Evolutionary conservation across 495 filamentous ascomycete species (phyloP).

Genomic region (Cairneyella variabilis): DNA sequence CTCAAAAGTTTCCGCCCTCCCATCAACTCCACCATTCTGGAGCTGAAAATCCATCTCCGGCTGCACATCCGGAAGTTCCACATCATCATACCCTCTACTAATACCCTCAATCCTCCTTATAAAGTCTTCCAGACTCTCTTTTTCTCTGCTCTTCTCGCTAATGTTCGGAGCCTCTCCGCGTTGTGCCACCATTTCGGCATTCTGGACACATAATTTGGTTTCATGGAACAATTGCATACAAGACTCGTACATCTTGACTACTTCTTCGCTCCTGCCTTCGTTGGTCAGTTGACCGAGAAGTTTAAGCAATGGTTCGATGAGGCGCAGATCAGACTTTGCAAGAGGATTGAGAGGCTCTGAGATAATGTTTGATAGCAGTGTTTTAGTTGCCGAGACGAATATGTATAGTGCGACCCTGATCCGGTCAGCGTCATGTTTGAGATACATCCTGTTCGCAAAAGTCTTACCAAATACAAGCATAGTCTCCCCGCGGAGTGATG

Average conservation of each 20-base stretch:
- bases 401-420: conserved; percentile 90
- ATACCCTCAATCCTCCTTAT: conserved; percentile 16
- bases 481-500: conserved; percentile 90
- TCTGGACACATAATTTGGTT: conserved; percentile 2
- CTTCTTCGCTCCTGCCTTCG: conserved; percentile 9
- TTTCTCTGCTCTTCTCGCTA: neutral
- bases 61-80: neutral
- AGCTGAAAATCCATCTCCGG: neutral
- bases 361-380: conserved; percentile 89
- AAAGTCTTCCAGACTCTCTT: conserved; percentile 20
- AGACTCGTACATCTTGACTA: conserved; percentile 11
- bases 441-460: neutral
- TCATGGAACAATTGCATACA: conserved; percentile 1
- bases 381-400: conserved; percentile 89
- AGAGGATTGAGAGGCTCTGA: conserved; percentile 87
- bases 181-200: neutral
- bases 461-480: conserved; percentile 87
- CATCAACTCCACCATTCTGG: no score
- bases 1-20: no score
- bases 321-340: conserved; percentile 63
- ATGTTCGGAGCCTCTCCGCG: neutral
- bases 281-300: conserved; percentile 3
- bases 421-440: conserved; percentile 13
- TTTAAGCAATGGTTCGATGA: conserved; percentile 16
- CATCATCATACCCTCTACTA: conserved; percentile 14